Evolutionary conservation across 495 filamentous ascomycete species (phyloP).

Genomic region (Annulohypoxylon bovei): DNA sequence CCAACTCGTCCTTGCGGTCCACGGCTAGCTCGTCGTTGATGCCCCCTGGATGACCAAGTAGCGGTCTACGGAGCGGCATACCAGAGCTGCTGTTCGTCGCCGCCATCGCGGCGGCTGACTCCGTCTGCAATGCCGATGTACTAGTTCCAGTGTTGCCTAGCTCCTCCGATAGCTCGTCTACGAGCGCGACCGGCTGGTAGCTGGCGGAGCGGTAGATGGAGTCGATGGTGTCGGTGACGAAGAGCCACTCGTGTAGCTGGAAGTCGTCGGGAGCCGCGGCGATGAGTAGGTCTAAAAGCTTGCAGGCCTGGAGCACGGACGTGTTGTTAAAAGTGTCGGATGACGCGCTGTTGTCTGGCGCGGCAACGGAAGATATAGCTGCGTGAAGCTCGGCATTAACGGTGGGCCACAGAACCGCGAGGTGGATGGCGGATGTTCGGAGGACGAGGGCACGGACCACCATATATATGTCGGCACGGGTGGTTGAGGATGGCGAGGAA

Average conservation of each 20-base stretch:
- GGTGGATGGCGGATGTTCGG: constrained; percentile 76
- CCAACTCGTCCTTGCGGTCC: constrained; percentile 73
- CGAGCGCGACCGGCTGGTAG: constrained; percentile 78
- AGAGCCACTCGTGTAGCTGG: constrained; percentile 95
- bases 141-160: constrained; percentile 62
- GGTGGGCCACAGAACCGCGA: constrained; percentile 87
- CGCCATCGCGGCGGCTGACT: constrained; percentile 44
- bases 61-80: constrained; percentile 49
- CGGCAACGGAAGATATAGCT: constrained; percentile 79
- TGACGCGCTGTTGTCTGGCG: constrained; percentile 66
- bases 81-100: constrained; percentile 18
- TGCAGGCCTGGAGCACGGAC: constrained; percentile 87
- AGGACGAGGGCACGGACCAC: constrained; percentile 83
- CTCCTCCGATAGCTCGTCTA: constrained; percentile 86
- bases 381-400: constrained; percentile 87
- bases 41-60: constrained; percentile 58
- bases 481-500: constrained; percentile 90
- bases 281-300: constrained; percentile 86
- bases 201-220: constrained; percentile 86
- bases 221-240: constrained; percentile 95
- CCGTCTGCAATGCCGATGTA: constrained; percentile 36
- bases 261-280: constrained; percentile 93
- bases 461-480: constrained; percentile 89
- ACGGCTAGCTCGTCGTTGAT: constrained; percentile 60
- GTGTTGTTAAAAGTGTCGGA: constrained; percentile 78